A percentile compares a stretch with the other conserved stretches of the same genome.
phyloP scores from a whole-genome alignment of 148 eudicot species.

The Rhododendron kiyosumense region DNA sequence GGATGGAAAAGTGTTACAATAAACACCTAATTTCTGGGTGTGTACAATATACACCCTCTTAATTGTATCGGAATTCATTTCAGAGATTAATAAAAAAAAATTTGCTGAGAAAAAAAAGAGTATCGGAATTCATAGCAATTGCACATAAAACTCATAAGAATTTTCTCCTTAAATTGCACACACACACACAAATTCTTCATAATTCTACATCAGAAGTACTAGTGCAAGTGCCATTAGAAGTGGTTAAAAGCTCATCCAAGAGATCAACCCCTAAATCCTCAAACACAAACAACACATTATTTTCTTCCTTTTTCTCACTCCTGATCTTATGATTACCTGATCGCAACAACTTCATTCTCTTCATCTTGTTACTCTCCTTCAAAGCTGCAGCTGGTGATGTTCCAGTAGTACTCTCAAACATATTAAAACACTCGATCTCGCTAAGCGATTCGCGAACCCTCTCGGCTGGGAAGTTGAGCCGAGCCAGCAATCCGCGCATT shows the following conservation, averaged over 20 bases:
- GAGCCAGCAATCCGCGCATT: slow-evolving; percentile 12
- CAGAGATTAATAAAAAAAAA: no score
- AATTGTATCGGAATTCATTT: neutral
- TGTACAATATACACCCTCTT: no score
- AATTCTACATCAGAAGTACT: neutral
- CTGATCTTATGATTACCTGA: neutral
- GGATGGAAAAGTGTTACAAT: neutral
- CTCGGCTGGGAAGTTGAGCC: slow-evolving; percentile 12
- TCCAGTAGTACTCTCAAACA: neutral
- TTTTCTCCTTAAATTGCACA: neutral
- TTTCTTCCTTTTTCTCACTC: neutral
- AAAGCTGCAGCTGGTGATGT: slow-evolving; percentile 13
- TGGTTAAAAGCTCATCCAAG: slow-evolving; percentile 9
- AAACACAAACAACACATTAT: slow-evolving; percentile 1
- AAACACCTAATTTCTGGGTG: neutral
- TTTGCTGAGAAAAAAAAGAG: no score
- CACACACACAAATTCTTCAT: neutral
- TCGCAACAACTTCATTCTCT: neutral
- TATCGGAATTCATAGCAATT: neutral
- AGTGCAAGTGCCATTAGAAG: neutral
- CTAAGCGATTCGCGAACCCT: slow-evolving; percentile 7
- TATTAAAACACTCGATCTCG: neutral
- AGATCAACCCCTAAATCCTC: slow-evolving; percentile 18
- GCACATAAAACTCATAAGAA: neutral
- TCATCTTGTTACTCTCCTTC: slow-evolving; percentile 9